These are phyloP conservation scores for Clonostachys sp. DNA, from an alignment of 2,329 filamentous ascomycete species.

Conservation along the genomic window DNA sequence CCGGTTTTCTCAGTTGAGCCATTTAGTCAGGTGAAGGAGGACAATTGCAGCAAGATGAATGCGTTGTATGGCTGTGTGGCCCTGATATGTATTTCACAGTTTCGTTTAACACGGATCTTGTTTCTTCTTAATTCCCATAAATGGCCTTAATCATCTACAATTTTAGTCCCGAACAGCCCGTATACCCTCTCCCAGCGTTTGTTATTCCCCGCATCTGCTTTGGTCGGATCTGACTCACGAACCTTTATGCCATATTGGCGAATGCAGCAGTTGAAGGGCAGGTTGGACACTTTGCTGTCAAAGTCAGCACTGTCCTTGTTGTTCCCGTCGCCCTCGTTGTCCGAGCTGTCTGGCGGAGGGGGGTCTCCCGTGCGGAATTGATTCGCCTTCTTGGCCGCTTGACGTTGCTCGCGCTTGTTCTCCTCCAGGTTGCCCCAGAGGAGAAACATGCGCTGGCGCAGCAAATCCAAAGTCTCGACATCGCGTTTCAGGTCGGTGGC, in stretches of 20 bases:
- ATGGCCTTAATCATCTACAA: too few relatives aligned
- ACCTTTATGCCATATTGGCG: slow-evolving; percentile 62
- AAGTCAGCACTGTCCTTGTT: slow-evolving; percentile 4
- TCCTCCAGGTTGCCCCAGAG: slow-evolving; percentile 89
- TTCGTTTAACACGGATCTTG: too few relatives aligned
- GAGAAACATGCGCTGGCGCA: slow-evolving; percentile 69
- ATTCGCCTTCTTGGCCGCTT: slow-evolving; percentile 13
- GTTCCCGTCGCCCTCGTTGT: slow-evolving; percentile 17
- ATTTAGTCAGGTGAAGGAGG: too few relatives aligned
- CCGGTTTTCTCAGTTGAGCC: too few relatives aligned
- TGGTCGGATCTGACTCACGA: slow-evolving; percentile 27
- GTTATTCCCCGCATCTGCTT: slow-evolving; percentile 37
- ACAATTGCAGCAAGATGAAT: too few relatives aligned
- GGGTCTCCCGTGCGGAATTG: slow-evolving; percentile 16
- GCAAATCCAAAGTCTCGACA: slow-evolving; percentile 32
- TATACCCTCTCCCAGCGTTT: slow-evolving; percentile 59
- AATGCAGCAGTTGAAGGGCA: slow-evolving; percentile 66
- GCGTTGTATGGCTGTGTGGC: too few relatives aligned
- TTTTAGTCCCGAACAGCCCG: slow-evolving; percentile 59
- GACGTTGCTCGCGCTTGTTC: slow-evolving; percentile 33
- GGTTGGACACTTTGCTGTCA: slow-evolving; percentile 35
- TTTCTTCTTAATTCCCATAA: too few relatives aligned
- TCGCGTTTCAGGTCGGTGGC: slow-evolving; percentile 53
- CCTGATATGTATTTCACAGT: too few relatives aligned
- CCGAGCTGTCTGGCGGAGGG: slow-evolving; percentile 31